phyloP scores from a whole-genome alignment of 495 filamentous ascomycete species.

The Cercophora sp. region DNA sequence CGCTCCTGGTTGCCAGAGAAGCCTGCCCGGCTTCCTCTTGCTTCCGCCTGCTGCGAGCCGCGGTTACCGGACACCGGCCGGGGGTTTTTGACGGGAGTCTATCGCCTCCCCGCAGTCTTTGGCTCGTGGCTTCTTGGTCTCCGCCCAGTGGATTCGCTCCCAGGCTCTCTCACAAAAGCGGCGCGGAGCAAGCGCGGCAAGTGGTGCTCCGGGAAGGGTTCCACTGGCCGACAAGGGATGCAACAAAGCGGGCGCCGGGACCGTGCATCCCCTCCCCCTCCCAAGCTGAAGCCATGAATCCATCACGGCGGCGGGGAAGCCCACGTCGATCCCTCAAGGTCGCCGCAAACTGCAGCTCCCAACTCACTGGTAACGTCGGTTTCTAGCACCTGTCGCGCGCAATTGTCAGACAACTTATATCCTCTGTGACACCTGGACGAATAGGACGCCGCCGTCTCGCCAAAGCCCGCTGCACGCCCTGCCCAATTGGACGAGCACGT shows the following conservation, averaged over 20 bases:
- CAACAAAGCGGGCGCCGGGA: neutral
- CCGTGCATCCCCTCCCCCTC: neutral
- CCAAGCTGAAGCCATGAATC: slow-evolving; percentile 1
- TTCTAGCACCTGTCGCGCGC: neutral
- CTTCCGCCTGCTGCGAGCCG: too few relatives aligned
- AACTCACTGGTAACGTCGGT: neutral
- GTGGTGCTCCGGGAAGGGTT: too few relatives aligned
- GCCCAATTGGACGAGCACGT: slow-evolving; percentile 8
- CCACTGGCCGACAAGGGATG: neutral
- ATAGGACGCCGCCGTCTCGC: neutral
- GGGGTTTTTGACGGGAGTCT: neutral
- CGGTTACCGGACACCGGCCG: too few relatives aligned
- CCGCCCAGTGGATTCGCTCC: neutral
- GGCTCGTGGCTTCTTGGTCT: neutral
- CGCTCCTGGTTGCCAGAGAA: too few relatives aligned
- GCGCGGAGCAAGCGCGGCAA: too few relatives aligned
- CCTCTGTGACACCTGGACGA: slow-evolving; percentile 8
- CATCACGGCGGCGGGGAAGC: neutral
- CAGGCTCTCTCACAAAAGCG: too few relatives aligned
- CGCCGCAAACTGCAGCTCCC: neutral
- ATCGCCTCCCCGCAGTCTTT: too few relatives aligned
- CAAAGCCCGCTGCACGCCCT: neutral
- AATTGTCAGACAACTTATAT: slow-evolving; percentile 1
- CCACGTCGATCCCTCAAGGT: neutral
- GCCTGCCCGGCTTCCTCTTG: too few relatives aligned